Conservation (phyloP, 2,329 filamentous ascomycete genomes). For the Xylariaceae sp. region DNA sequence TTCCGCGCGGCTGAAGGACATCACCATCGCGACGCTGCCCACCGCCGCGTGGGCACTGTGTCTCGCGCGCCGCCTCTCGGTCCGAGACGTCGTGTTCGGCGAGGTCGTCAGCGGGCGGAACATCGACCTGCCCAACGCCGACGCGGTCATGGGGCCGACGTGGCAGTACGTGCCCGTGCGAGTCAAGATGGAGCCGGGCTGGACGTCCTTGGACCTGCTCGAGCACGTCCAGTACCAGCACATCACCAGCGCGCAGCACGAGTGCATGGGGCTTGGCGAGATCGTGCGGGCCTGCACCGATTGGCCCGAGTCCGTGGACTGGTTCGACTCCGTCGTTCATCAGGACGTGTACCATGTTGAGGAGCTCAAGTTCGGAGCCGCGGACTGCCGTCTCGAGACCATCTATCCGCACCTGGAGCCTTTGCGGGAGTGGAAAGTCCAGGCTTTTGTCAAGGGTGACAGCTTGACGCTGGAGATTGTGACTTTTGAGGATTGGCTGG, state of each 20-base stretch:
- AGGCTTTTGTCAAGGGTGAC: conserved; percentile 53
- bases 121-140: conserved; percentile 49
- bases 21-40: conserved; percentile 62
- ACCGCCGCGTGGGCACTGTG: conserved; percentile 63
- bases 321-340: conserved; percentile 55
- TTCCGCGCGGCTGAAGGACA: conserved; percentile 44
- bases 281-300: conserved; percentile 45
- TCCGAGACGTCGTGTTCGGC: conserved; percentile 59
- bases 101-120: conserved; percentile 63
- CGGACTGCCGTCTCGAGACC: conserved; percentile 47
- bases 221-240: conserved; percentile 53
- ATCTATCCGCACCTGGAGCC: conserved; percentile 55
- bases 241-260: conserved; percentile 50
- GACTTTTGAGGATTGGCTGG: conserved; percentile 52
- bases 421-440: conserved; percentile 54
- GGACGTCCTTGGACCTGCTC: conserved; percentile 50
- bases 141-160: conserved; percentile 59
- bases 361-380: conserved; percentile 36
- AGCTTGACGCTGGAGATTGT: conserved; percentile 54
- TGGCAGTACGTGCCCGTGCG: conserved; percentile 65
- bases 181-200: conserved; percentile 46
- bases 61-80: conserved; percentile 49
- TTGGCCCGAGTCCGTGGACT: conserved; percentile 36
- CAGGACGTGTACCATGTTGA: conserved; percentile 61
- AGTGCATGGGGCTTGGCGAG: conserved; percentile 50